Evolutionary conservation across 148 eudicot genomes (phyloP).

Genomic region (Spergularia bocconei): DNA sequence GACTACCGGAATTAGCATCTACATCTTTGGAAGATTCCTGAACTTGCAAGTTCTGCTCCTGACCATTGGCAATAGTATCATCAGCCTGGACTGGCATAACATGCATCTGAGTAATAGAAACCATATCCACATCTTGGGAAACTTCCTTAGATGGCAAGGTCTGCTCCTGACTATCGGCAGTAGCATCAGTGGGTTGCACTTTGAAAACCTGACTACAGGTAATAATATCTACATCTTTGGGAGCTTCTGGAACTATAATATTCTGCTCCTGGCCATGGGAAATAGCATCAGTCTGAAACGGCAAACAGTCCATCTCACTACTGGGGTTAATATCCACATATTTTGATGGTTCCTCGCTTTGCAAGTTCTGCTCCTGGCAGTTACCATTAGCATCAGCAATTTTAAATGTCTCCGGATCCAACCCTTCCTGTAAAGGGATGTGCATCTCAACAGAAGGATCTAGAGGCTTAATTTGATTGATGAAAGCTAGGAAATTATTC

Average conservation of each 20-base stretch:
- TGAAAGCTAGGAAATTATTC: constrained; percentile 65
- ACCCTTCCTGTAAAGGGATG: constrained; percentile 28
- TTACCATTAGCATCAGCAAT: constrained; percentile 42
- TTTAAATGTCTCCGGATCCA: constrained; percentile 36
- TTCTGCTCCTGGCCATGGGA: constrained; percentile 1
- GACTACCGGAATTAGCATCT: not conserved
- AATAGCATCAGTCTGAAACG: not conserved
- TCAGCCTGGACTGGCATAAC: constrained; percentile 17
- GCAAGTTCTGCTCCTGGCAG: constrained; percentile 45
- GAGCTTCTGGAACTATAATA: not conserved
- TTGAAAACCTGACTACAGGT: not conserved
- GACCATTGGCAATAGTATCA: constrained; percentile 36
- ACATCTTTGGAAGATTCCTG: constrained; percentile 13
- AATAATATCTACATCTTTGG: constrained; percentile 6
- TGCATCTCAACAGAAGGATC: constrained; percentile 34
- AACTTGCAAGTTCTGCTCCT: constrained; percentile 45
- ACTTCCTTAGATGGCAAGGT: constrained; percentile 6
- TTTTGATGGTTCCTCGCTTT: constrained; percentile 23
- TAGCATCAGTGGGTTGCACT: constrained; percentile 1
- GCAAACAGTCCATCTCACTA: not conserved
- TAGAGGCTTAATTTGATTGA: constrained; percentile 65
- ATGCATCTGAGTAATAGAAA: constrained; percentile 7
- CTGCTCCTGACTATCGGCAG: constrained; percentile 8
- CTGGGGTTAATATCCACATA: constrained; percentile 11
- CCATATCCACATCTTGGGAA: constrained; percentile 1